Conservation (phyloP, 805 yeast genomes). For the Lachancea sp. region DNA sequence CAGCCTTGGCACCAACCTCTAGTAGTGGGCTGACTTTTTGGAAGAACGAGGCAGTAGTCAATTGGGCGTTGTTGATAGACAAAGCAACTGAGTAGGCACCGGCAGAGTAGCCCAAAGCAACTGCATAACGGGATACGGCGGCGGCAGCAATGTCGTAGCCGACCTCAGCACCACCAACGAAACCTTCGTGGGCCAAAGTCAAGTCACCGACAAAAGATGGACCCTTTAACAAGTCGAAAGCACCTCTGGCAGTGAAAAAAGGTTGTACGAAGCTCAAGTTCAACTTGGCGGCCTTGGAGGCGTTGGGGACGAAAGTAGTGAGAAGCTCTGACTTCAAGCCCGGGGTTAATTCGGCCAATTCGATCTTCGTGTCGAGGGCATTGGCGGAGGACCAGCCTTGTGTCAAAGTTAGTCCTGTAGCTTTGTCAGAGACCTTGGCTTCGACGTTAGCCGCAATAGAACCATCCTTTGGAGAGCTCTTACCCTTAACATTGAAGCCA, state of each 20-base stretch:
- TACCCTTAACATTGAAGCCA: slow-evolving; percentile 88
- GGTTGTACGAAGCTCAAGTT: slow-evolving; percentile 90
- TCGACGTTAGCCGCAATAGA: slow-evolving; percentile 84
- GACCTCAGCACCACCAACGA: slow-evolving; percentile 94
- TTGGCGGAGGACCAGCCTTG: slow-evolving; percentile 98
- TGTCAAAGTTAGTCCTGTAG: slow-evolving; percentile 85
- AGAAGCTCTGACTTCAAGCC: slow-evolving; percentile 91
- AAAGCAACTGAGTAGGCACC: slow-evolving; percentile 67
- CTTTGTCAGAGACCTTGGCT: slow-evolving; percentile 87
- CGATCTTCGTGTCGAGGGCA: slow-evolving; percentile 85
- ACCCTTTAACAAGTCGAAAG: slow-evolving; percentile 91
- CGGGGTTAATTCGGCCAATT: slow-evolving; percentile 86
- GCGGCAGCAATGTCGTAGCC: slow-evolving; percentile 94
- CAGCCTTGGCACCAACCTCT: slow-evolving; percentile 97
- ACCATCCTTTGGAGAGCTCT: slow-evolving; percentile 68
- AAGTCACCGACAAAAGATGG: slow-evolving; percentile 94
- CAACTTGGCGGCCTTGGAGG: slow-evolving; percentile 80
- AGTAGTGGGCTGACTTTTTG: slow-evolving; percentile 87
- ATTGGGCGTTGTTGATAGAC: slow-evolving; percentile 78
- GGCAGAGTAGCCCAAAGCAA: slow-evolving; percentile 88
- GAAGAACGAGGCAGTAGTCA: slow-evolving; percentile 93
- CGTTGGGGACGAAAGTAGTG: slow-evolving; percentile 80
- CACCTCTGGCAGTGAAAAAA: slow-evolving; percentile 87
- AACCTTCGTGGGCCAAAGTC: slow-evolving; percentile 91
- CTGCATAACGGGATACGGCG: slow-evolving; percentile 86